phyloP scores from a whole-genome alignment of 108 stramenopile genomes.

The Schizochytrium sp. region DNA sequence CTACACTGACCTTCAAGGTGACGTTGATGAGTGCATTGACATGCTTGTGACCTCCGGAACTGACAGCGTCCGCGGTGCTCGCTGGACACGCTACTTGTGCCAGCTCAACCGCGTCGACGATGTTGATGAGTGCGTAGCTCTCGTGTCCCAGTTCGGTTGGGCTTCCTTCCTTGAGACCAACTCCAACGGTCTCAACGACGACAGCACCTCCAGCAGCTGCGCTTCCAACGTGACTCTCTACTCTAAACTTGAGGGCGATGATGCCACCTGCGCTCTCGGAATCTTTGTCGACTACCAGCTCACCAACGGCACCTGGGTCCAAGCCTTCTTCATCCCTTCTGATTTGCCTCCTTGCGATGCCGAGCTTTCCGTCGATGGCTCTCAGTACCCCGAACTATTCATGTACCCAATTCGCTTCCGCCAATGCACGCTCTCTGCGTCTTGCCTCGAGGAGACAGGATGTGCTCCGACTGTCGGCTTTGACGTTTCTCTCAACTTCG shows the following conservation, averaged over 20 bases:
- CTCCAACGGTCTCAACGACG: slow-evolving; percentile 28
- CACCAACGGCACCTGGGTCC: slow-evolving; percentile 9
- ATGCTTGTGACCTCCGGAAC: background rate
- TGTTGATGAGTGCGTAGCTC: background rate
- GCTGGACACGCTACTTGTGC: slow-evolving; percentile 29
- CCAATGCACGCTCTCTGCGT: slow-evolving; percentile 12
- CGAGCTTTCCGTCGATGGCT: slow-evolving; percentile 17
- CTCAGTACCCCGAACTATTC: slow-evolving; percentile 38
- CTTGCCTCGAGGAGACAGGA: background rate
- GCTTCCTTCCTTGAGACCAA: background rate
- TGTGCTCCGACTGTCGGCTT: slow-evolving; percentile 39
- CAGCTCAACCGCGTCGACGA: slow-evolving; percentile 43
- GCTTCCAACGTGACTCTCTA: slow-evolving; percentile 23
- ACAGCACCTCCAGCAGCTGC: background rate
- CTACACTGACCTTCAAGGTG: slow-evolving; percentile 40
- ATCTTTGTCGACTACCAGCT: slow-evolving; percentile 28
- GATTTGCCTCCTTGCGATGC: background rate
- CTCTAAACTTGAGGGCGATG: slow-evolving; percentile 9
- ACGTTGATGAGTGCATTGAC: slow-evolving; percentile 34
- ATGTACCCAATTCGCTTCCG: slow-evolving; percentile 41
- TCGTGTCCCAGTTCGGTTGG: slow-evolving; percentile 13
- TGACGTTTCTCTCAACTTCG: background rate
- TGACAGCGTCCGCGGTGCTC: background rate
- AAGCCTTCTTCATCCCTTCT: slow-evolving; percentile 57
- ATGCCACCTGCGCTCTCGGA: slow-evolving; percentile 5